phyloP scores from a whole-genome alignment of 441 rosid species.

The Jatropha podagrica region DNA sequence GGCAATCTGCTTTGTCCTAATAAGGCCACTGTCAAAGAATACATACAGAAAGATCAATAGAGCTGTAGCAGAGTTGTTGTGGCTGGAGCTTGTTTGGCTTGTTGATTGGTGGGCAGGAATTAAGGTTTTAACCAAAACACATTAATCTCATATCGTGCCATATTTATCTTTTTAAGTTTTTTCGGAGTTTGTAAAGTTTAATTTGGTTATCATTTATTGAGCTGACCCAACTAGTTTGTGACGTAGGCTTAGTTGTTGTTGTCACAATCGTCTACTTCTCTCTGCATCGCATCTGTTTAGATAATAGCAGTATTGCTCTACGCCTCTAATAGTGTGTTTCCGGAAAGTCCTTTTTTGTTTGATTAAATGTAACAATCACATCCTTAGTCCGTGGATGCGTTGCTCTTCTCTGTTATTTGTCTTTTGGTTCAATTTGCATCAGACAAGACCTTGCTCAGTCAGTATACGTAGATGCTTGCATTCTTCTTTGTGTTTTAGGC shows the following conservation, averaged over 20 bases:
- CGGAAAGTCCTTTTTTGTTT: background rate
- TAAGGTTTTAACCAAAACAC: constrained; percentile 35
- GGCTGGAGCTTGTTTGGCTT: constrained; percentile 78
- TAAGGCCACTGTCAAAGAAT: constrained; percentile 66
- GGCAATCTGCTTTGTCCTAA: constrained; percentile 50
- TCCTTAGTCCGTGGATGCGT: background rate
- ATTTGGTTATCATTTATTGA: background rate
- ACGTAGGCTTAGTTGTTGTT: too few relatives aligned
- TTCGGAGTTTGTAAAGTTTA: background rate
- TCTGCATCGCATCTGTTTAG: background rate
- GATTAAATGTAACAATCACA: constrained; percentile 8
- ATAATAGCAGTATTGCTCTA: background rate
- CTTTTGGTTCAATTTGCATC: background rate
- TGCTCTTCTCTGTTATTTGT: background rate
- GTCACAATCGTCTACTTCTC: background rate
- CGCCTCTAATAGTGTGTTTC: background rate
- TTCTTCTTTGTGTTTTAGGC: background rate
- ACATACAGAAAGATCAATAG: constrained; percentile 56
- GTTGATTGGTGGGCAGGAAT: constrained; percentile 85
- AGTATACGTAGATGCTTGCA: background rate
- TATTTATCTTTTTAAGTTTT: background rate
- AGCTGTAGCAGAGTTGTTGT: constrained; percentile 52
- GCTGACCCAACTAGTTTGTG: too few relatives aligned
- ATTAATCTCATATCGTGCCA: background rate
- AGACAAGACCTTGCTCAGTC: background rate